phyloP scores from a whole-genome alignment of 495 filamentous ascomycete genomes.

The Talaromyces nanjingensis region DNA sequence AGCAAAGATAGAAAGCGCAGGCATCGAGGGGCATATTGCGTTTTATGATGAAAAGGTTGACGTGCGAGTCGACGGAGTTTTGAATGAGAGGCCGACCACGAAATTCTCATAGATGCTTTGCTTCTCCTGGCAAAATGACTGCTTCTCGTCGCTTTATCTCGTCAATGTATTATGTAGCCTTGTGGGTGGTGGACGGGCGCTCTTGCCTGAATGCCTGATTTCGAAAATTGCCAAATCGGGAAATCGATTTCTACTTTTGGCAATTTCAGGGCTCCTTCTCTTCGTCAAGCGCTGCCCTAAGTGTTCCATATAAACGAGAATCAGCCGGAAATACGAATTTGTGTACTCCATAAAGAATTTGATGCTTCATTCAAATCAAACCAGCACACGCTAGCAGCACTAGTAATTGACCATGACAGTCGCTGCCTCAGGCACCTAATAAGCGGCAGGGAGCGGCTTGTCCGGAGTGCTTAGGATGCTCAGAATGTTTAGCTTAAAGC shows the following conservation, averaged over 20 bases:
- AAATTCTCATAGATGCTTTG: background rate
- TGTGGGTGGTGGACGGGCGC: background rate
- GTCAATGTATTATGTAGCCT: background rate
- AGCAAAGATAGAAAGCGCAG: constrained; percentile 40
- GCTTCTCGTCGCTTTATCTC: too few species aligned
- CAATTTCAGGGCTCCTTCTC: background rate
- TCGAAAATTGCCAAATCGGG: background rate
- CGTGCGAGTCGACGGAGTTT: constrained; percentile 45
- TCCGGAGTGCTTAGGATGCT: background rate
- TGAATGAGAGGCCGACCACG: constrained; percentile 22
- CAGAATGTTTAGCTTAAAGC: background rate
- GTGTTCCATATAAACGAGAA: background rate
- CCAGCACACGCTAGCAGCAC: background rate
- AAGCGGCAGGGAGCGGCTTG: background rate
- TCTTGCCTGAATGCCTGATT: background rate
- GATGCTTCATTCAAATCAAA: background rate
- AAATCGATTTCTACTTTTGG: background rate
- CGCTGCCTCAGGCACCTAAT: background rate
- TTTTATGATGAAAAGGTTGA: constrained; percentile 60
- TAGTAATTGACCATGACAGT: background rate
- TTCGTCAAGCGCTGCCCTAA: background rate
- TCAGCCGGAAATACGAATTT: background rate
- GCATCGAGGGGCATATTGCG: constrained; percentile 40
- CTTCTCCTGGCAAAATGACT: too few species aligned
- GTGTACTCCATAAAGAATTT: background rate